Base-by-base conservation (phyloP, 2,329 filamentous ascomycete species). In the Albophoma yamanashiensis region DNA sequence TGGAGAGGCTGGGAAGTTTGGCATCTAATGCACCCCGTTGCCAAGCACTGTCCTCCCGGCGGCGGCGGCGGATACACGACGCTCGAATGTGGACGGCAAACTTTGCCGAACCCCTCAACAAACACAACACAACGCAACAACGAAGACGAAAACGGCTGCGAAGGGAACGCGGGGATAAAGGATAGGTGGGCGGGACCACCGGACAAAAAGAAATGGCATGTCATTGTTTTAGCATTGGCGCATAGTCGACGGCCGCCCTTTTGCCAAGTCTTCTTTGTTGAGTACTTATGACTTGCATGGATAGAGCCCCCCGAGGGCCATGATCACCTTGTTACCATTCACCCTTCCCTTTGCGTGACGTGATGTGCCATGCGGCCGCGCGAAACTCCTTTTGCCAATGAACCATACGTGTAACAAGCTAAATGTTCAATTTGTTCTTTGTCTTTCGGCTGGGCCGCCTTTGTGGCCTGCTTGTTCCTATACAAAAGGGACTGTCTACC, bases 281-380 rank as follows among this genome's bases (percentile, higher is more conserved):
- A 64, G 61, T 62, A 63, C 47, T 65, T 57, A 64, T 61, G 64
- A 65, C 63, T 62, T 66, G 61, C 61, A 67, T 65, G 65, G 65
- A 67, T 65, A 65, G 63, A 66, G 61, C 63, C 62, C 56, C 38
- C 56, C 38, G 20, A 60, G 61, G 58, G 61, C 61, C 57, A 64
- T 64, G 64, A 66, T 31, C 22, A 60, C 55, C 38, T 53, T 31
- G 27, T 31, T n/a, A 53, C 9, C 11, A 22, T 36, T 36, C 36
- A 31, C 27, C 5, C 20, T 31, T 36, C 27, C 17, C 12, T 31
- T 20, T n/a, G 11, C 31, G 11, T 9, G 20, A 36, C 20, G 27
- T 36, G 31, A 53, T n/a, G 27, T 34, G 47, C 27, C 4, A 34
- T 31, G 50, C 36, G 50, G 36, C 11, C 4, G 9, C 3, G 22